Base-by-base conservation (phyloP, 2,329 filamentous ascomycete genomes). In the Ceratocystis harringtonii region DNA sequence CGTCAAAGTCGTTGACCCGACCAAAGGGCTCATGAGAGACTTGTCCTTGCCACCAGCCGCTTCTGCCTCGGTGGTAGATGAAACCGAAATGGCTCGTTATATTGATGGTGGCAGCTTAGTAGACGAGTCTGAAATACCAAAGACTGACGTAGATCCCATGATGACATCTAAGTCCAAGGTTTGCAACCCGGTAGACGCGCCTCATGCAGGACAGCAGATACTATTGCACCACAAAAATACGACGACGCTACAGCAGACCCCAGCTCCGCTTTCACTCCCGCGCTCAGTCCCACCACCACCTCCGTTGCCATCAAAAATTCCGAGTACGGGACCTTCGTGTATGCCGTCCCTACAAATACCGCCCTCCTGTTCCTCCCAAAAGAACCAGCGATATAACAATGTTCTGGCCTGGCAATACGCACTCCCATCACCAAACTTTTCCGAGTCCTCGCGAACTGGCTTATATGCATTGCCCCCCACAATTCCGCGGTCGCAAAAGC, bases 401-500 rank as follows among this genome's bases (percentile, higher is more conserved):
- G 62, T 67, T 12, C 62, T 62, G 6, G 55, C 60, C 1, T 67
- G 66, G 66, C 62, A 63, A 22, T 62, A 60, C 36, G 43, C 58
- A 10, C 62, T 67, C 10, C 66, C 66, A 25, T 62, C 66, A 15
- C 66, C 66, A 50, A 48, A 58, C 5, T 58, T 62, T 25, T 48
- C 66, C 5, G 66, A 65, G 17, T 19, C 44, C 15, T 25, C 60
- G 6, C 66, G 62, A 3, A n/a, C 36, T 2, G 36, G 32, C 36
- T 63, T 63, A 44, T 67, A 62, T 32, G 15, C 15, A 8, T 8
- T 62, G 25, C 62, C 62, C 15, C 62, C 62, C 10, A 22, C 41
- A n/a, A 19, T 64, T 15, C 63, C 66, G 7, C 62, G 66, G 5
- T 67, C 66, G 15, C 66, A 67, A n/a, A 67, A 67, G 50, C 62